These are phyloP conservation scores for Ulmus americana DNA, from an alignment of 331 rosid genomes.

Conservation along the genomic window DNA sequence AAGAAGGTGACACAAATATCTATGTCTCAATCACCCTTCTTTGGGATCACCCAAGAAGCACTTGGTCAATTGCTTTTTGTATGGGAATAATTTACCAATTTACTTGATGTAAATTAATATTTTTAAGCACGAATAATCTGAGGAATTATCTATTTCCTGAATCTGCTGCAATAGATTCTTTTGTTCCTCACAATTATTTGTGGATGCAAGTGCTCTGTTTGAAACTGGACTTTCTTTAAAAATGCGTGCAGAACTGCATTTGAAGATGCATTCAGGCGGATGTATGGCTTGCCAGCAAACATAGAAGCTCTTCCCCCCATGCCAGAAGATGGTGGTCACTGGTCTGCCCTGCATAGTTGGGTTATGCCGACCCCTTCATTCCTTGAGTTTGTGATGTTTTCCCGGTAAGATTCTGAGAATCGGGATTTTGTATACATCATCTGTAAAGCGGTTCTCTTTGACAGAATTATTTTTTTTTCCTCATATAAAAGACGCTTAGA, in stretches of 20 bases:
- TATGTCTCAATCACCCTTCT: too few relatives aligned
- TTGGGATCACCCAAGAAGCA: too few relatives aligned
- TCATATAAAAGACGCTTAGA: conserved; percentile 1
- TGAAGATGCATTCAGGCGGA: conserved; percentile 63
- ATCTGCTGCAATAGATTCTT: too few relatives aligned
- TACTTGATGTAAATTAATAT: too few relatives aligned
- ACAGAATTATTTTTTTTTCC: background rate
- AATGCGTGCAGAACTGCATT: conserved; percentile 61
- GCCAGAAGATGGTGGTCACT: conserved; percentile 84
- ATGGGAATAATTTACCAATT: too few relatives aligned
- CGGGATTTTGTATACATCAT: background rate
- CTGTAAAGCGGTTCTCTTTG: background rate
- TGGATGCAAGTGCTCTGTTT: background rate
- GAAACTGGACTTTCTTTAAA: background rate
- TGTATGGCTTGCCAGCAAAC: conserved; percentile 58
- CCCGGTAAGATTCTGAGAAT: conserved; percentile 48
- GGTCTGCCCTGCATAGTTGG: conserved; percentile 97
- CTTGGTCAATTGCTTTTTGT: too few relatives aligned
- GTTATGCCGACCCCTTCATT: conserved; percentile 97
- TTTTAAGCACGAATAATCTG: too few relatives aligned
- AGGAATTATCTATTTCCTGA: too few relatives aligned
- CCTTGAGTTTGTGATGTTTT: conserved; percentile 79
- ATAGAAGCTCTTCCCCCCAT: conserved; percentile 83
- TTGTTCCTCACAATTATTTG: too few relatives aligned
- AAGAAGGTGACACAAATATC: too few relatives aligned